Percentiles rank a stretch among this genome's conserved stretches.
Conservation (phyloP, 306 rosid species). For the Delonix regia region DNA sequence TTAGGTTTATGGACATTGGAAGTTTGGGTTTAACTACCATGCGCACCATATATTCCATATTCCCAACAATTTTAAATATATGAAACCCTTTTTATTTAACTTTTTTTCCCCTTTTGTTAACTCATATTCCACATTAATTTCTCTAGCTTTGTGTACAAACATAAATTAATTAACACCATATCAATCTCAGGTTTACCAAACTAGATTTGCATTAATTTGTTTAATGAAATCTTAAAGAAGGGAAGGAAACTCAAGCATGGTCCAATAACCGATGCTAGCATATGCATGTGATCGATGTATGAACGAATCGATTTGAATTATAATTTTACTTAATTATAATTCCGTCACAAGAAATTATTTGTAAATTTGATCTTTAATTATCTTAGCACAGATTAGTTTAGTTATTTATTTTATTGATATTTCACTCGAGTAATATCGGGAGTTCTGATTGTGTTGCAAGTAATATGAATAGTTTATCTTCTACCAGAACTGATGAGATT, state of each 20-base stretch:
- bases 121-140: neutral
- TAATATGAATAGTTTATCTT: too few species aligned
- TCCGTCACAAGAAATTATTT: too few species aligned
- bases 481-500: too few species aligned
- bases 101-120: neutral
- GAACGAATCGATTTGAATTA: too few species aligned
- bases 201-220: neutral
- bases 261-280: too few species aligned
- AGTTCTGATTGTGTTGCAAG: too few species aligned
- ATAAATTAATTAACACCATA: neutral
- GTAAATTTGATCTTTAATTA: too few species aligned
- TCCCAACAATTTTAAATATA: neutral
- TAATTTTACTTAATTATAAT: too few species aligned
- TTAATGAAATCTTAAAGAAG: neutral
- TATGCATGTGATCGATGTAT: neutral
- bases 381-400: too few species aligned
- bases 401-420: too few species aligned
- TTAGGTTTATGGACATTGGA: slow-evolving; percentile 30
- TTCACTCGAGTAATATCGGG: too few species aligned
- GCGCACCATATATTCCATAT: neutral
- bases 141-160: neutral
- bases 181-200: slow-evolving; percentile 25
- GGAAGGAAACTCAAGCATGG: neutral
- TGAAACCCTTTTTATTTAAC: neutral
- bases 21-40: slow-evolving; percentile 35